Base-by-base conservation (phyloP, 768 basidiomycete species). In the Leucosporidium yakuticum region DNA sequence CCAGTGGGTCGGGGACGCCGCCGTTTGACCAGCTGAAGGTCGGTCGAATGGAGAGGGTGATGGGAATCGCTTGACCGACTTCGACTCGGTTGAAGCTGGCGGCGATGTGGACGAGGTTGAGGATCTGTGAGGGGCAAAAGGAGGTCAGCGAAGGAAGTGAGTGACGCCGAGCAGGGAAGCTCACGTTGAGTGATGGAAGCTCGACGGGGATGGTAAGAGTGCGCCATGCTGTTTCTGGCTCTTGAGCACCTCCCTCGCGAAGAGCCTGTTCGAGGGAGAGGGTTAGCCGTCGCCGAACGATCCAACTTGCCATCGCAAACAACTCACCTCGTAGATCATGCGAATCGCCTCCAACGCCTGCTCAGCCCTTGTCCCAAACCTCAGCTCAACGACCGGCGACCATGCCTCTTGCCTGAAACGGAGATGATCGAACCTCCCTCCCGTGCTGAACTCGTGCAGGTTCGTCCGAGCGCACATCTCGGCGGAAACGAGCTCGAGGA, bases 61-160 rank as follows among this genome's bases (percentile, higher is more conserved):
- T 86, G 23, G 84, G 80, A n/a, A 95, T 83, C 0, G 92, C 89
- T 73, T 94, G 90, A 0, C 94, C 94, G 29, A 93, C 91, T 74
- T 90, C 93, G 31, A 72, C 67, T 55, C 89, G 79, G 4, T 83
- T 81, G 6, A 79, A 76, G 39, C 75, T 75, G 48, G 74, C 69
- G 29, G 64, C 67, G 51, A 71, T 74, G 48, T 72, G 80, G 62
- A 74, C 78, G 66, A 80, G 70, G 60, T 83, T 82, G 6, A 83
- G 80, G 49, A 83, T 80, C 49, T 84, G 75, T 23, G 83, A 65
- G 32, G 87, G 60, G 54, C 31, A 67, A 34, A 64, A 50, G 21
- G 25, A 51, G 17, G 49, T 51, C 14, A 51, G 25, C 25, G 21
- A 51, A 17, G 19, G 21, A 27, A 56, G 29, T 2, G 7, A 5